phyloP scores from a whole-genome alignment of 1,284 basidiomycete genomes.

The Ganoderma lingzhi region DNA sequence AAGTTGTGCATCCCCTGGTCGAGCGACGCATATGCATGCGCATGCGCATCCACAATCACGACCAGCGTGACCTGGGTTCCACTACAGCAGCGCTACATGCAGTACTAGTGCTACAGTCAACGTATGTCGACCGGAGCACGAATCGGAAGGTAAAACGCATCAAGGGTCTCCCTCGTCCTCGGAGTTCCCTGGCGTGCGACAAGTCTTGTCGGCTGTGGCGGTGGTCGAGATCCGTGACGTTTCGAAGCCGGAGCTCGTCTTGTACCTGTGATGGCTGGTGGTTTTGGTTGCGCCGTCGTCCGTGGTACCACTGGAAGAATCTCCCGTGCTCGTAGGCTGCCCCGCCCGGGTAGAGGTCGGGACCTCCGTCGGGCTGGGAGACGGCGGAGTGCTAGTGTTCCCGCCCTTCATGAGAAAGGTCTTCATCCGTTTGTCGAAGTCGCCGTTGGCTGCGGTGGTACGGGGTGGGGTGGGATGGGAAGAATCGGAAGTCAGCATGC shows the following conservation, averaged over 20 bases:
- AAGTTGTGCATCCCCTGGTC: too few relatives aligned
- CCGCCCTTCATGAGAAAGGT: background rate
- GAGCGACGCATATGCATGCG: too few relatives aligned
- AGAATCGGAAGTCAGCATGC: background rate
- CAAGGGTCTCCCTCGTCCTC: background rate
- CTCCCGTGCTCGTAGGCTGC: background rate
- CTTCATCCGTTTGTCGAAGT: slow-evolving; percentile 16
- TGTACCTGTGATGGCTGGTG: background rate
- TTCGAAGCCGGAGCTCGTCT: background rate
- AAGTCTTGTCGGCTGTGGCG: background rate
- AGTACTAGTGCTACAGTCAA: background rate
- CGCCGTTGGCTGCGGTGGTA: slow-evolving; percentile 13
- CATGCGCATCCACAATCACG: background rate
- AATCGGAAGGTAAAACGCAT: background rate
- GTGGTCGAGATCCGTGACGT: background rate
- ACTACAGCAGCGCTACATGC: background rate
- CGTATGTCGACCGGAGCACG: background rate
- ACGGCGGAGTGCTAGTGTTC: too few relatives aligned
- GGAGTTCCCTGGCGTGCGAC: background rate
- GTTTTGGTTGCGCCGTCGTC: background rate
- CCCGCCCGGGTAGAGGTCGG: background rate
- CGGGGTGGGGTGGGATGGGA: background rate
- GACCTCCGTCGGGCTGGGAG: background rate
- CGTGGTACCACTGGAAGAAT: background rate
- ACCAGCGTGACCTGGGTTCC: background rate